Evolutionary conservation across 768 basidiomycete species (phyloP), one percentile per base, ranked within the genome.

Genomic region (Psilocybe tampanensis): DNA sequence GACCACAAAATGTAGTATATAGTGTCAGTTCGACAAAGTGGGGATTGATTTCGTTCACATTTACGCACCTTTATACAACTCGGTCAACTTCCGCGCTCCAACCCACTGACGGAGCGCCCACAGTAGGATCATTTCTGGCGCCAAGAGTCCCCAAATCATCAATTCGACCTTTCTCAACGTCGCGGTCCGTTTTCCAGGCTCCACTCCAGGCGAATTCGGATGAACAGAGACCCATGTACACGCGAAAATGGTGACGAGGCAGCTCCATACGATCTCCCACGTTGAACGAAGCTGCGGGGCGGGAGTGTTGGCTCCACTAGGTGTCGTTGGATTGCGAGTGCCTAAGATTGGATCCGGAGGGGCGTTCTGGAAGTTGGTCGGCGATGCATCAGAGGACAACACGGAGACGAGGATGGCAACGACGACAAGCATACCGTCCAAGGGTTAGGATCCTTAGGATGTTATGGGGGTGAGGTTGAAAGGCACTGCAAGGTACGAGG

Each of bases 51-150:
- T n/a, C n/a, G n/a, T n/a, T n/a, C n/a, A n/a, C n/a, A n/a, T n/a
- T n/a, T n/a, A n/a, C n/a, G 24, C 9, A 45, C 36, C n/a, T n/a
- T 48, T 44, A 22, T 52, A 45, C n/a, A 24, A 13, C 6, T 48
- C 36, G 15, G n/a, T 12, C 23, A 59, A 21, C 5, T 8, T 17
- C 1, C 23, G 21, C 2, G 70, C 70, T 9, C 36, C 58, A n/a
- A 55, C 7, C 39, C 47, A 60, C 42, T 72, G 68, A 7, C 44
- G 18, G 17, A 60, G 19, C 1, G 69, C 70, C 66, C 69, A 58
- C 11, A 42, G 18, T 8, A 52, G 44, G n/a, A 58, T 26, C 19
- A 41, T 29, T 23, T 58, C 56, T 13, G 64, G 64, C 0, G 55
- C 53, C 8, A 62, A 8, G 13, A 59, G 13, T n/a, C 45, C 12